Evolutionary conservation across 805 yeast genomes (phyloP).

Genomic region (Teunomyces kruisii): DNA sequence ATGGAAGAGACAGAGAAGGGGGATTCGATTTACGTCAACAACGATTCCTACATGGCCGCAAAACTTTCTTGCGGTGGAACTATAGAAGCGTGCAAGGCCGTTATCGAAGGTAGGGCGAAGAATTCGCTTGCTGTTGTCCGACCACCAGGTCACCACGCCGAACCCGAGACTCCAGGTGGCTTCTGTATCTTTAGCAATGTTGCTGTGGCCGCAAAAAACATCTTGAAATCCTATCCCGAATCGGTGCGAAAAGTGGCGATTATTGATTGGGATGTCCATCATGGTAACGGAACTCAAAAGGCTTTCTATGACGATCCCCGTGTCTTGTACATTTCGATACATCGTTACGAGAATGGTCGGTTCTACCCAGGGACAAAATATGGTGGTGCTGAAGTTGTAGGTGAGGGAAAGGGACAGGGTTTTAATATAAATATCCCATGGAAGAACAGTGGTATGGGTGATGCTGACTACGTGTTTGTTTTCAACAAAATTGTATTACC

Average conservation of each 20-base stretch:
- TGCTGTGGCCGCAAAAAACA: conserved; percentile 91
- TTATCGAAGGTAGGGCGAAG: conserved; percentile 87
- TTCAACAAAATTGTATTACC: conserved; percentile 86
- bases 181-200: conserved; percentile 95
- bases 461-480: conserved; percentile 93
- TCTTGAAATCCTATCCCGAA: conserved; percentile 82
- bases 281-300: conserved; percentile 97
- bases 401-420: conserved; percentile 86
- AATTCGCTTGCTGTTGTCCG: conserved; percentile 93
- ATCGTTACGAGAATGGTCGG: conserved; percentile 86
- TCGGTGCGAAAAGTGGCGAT: conserved; percentile 80
- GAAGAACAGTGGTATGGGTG: conserved; percentile 89
- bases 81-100: conserved; percentile 94
- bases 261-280: conserved; percentile 98
- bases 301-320: conserved; percentile 87
- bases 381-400: conserved; percentile 79
- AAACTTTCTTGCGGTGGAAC: conserved; percentile 95
- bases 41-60: conserved; percentile 85
- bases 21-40: conserved; percentile 92
- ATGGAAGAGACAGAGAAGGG: conserved; percentile 85
- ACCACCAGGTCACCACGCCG: conserved; percentile 99
- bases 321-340: conserved; percentile 87
- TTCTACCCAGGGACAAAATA: conserved; percentile 93
- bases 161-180: conserved; percentile 96
- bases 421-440: conserved; percentile 89